Conservation (phyloP, 495 filamentous ascomycete genomes). For the Aspergillus sparsus region DNA sequence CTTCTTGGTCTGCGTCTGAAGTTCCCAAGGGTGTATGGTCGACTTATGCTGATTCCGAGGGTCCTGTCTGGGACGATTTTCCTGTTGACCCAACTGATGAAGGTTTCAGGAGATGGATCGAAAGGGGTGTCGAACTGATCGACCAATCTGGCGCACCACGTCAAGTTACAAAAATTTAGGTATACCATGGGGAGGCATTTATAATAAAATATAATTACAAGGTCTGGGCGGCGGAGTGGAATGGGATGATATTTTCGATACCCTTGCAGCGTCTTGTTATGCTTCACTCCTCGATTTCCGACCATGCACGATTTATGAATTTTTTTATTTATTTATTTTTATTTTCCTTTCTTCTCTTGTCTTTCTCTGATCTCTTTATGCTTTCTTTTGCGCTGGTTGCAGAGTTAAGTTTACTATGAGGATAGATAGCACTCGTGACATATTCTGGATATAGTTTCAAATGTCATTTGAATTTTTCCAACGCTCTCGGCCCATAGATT, state of each 20-base stretch:
- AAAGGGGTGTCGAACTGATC: slow-evolving; percentile 43
- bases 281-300: slow-evolving; percentile 7
- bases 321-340: slow-evolving; percentile 23
- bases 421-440: slow-evolving; percentile 5
- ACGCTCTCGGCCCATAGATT: not conserved
- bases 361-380: slow-evolving; percentile 13
- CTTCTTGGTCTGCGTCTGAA: slow-evolving; percentile 43
- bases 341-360: slow-evolving; percentile 14
- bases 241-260: slow-evolving; percentile 39
- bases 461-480: not conserved
- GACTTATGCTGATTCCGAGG: slow-evolving; percentile 48
- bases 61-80: slow-evolving; percentile 48
- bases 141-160: slow-evolving; percentile 46
- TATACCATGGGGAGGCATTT: not conserved
- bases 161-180: slow-evolving; percentile 34
- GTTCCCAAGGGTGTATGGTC: slow-evolving; percentile 48
- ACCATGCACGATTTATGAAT: slow-evolving; percentile 18
- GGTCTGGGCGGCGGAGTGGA: slow-evolving; percentile 23
- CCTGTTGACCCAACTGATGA: slow-evolving; percentile 44
- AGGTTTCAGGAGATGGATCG: slow-evolving; percentile 48
- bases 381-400: slow-evolving; percentile 18
- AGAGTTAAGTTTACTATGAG: slow-evolving; percentile 10
- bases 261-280: slow-evolving; percentile 32
- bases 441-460: not conserved
- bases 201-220: slow-evolving; percentile 8